Evolutionary conservation across 352 stramenopile genomes (phyloP), one percentile per base, ranked within the genome.

Genomic region (Globisporangium ultimum): DNA sequence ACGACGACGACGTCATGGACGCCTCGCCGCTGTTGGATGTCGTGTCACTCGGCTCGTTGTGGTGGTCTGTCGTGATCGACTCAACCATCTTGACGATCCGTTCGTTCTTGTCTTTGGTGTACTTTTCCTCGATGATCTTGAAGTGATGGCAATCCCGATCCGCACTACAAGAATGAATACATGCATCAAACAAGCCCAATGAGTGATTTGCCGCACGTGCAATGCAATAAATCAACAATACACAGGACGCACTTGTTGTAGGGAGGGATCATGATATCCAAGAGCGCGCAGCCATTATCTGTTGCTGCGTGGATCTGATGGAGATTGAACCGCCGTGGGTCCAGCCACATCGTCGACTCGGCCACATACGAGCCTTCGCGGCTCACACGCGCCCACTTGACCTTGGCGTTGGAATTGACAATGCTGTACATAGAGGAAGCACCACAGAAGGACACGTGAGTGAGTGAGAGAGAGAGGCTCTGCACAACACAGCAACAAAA

Each of bases 211-310:
- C 22, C 38, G 2, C 38, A 43, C 14, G 38, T 43, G 38, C 38
- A 43, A 43, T 10, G 36, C 36, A 51, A 38, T n/a, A 42, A 18
- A 11, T 55, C 28, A 43, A 15, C n/a, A 40, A 38, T 43, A 43
- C 74, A 17, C 7, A 24, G 3, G 18, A 74, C 74, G 58, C 72
- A 90, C 80, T 91, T 91, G 68, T 93, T 79, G 70, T 93, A 93
- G 12, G 84, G 84, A n/a, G 84, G 84, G 34, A 93, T 80, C 82
- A 91, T 93, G 53, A 93, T 84, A 45, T 93, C 84, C 38, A 93
- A 66, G 50, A 93, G 62, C 12, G 84, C 84, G 55, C 84, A 93
- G 8, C 84, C 84, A 48, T 89, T 89, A 8, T 79, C 67, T 15
- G 72, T 73, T 49, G 82, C 89, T 13, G 82, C 84, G 54, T 82